These are phyloP conservation scores for Ramaria sp. DNA, from an alignment of 768 basidiomycete genomes.

Conservation along the genomic window DNA sequence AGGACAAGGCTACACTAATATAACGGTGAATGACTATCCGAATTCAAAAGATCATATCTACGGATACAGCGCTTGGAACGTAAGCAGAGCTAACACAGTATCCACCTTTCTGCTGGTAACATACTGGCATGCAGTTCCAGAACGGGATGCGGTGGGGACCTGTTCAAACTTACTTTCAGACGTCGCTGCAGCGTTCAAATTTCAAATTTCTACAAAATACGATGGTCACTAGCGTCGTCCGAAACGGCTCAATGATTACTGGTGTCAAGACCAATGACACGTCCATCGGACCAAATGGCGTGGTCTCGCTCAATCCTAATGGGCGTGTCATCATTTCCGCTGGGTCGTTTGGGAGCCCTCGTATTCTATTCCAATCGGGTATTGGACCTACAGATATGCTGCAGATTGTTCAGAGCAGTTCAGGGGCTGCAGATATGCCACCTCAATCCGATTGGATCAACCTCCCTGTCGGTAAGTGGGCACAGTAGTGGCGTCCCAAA, in stretches of 20 bases:
- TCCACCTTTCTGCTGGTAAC: background rate
- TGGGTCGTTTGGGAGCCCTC: conserved; percentile 44
- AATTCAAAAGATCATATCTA: conserved; percentile 49
- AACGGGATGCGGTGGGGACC: conserved; percentile 38
- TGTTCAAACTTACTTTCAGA: conserved; percentile 49
- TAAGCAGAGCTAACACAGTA: conserved; percentile 7
- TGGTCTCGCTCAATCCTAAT: conserved; percentile 40
- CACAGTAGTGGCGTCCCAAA: background rate
- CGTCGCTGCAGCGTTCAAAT: conserved; percentile 42
- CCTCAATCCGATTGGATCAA: conserved; percentile 41
- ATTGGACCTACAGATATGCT: conserved; percentile 55
- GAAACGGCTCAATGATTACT: conserved; percentile 43
- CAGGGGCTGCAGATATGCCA: conserved; percentile 39
- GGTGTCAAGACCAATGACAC: conserved; percentile 56
- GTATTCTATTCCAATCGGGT: conserved; percentile 50
- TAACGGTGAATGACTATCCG: conserved; percentile 46
- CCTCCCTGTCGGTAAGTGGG: conserved; percentile 45
- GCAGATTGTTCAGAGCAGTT: conserved; percentile 33
- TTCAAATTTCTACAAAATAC: conserved; percentile 40
- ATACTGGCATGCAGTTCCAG: background rate
- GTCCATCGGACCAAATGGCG: conserved; percentile 41
- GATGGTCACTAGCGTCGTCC: conserved; percentile 41
- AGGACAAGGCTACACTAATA: conserved; percentile 37
- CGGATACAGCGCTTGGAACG: conserved; percentile 39
- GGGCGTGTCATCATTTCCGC: conserved; percentile 55